Evolutionary conservation across 2,329 filamentous ascomycete species (phyloP), one percentile per base, ranked within the genome.

Genomic region (Microsporum audouinii): DNA sequence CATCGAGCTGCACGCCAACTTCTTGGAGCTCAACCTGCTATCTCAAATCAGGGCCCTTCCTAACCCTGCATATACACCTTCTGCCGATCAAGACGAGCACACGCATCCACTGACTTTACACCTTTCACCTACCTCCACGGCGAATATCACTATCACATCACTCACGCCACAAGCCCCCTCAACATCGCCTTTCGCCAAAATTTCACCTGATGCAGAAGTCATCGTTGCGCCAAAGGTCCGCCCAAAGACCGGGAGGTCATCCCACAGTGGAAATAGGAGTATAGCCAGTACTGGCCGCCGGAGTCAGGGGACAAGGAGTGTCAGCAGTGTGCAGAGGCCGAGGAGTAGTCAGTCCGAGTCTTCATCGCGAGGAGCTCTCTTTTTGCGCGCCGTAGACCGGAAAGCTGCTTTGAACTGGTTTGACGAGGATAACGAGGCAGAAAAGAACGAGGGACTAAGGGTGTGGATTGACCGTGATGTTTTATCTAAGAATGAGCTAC

Each of bases 171-270:
- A 84, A 0, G 84, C 86, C 2, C 74, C 88, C 1, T 78, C 83
- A 1, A 83, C 85, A 57, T 81, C 84, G 1, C 81, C 89, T 0
- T 99, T 99, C 71, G 90, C 89, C 31, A 97, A 96, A 74, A 89
- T 99, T 58, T 88, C 89, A 0, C 88, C 91, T 0, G 91, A 97
- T 71, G 92, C 92, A 27, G 94, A 99, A 75, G 91, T 99, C 57
- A 95, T 97, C 65, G 94, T 99, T 63, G 94, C 94, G 2, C 94
- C 94, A 0, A 99, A 99, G 76, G 88, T 87, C 31, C 84, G 92
- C 60, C 81, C 88, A 47, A 91, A 89, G 71, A 77, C 81, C 38
- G 78, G 84, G 2, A 83, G 86, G 61, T 81, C 76, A 62, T 75
- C 77, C 34, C 83, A 79, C n/a, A 83, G 85, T 41, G 90, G 95